A percentile compares a stretch with the other conserved stretches of the same genome.
These are phyloP conservation scores for Fusarium sp. DNA, from an alignment of 2,329 filamentous ascomycete species.

Conservation along the genomic window DNA sequence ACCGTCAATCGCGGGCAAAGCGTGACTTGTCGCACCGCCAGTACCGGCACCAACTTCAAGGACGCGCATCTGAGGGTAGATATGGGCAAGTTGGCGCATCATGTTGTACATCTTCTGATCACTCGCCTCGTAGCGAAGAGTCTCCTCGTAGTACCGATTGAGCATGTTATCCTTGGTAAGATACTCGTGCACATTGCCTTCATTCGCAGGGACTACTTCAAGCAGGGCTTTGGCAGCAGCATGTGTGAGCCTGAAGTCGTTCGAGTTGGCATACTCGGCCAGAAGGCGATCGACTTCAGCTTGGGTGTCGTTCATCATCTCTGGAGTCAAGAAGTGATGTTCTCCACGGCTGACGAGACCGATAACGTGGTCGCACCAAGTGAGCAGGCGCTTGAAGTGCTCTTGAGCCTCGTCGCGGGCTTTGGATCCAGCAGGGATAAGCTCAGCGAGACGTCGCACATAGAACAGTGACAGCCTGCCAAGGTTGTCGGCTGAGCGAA, in stretches of 20 bases:
- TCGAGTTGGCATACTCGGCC: neutral
- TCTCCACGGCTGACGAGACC: neutral
- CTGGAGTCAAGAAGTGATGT: neutral
- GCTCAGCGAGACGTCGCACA: neutral
- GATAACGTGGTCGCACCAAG: slow-evolving; percentile 4
- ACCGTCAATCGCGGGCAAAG: neutral
- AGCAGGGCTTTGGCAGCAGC: neutral
- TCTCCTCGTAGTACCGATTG: slow-evolving; percentile 48
- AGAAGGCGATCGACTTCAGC: slow-evolving; percentile 1
- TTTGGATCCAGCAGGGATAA: neutral
- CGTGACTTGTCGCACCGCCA: slow-evolving; percentile 5
- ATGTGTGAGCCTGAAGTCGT: slow-evolving; percentile 10
- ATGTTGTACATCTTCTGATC: neutral
- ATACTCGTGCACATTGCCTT: neutral
- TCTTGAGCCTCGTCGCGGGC: neutral
- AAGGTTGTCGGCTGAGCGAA: slow-evolving; percentile 5
- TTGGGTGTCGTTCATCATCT: slow-evolving; percentile 6
- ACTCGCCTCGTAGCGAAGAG: neutral
- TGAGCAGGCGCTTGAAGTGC: slow-evolving; percentile 5
- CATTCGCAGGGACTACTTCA: slow-evolving; percentile 4
- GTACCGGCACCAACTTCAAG: slow-evolving; percentile 16
- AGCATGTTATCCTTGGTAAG: slow-evolving; percentile 45
- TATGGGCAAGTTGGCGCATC: slow-evolving; percentile 1
- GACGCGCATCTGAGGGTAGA: neutral
- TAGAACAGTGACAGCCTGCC: slow-evolving; percentile 4